These are phyloP conservation scores for Sphaerosporella brunnea DNA, from an alignment of 495 filamentous ascomycete species.

Conservation along the genomic window DNA sequence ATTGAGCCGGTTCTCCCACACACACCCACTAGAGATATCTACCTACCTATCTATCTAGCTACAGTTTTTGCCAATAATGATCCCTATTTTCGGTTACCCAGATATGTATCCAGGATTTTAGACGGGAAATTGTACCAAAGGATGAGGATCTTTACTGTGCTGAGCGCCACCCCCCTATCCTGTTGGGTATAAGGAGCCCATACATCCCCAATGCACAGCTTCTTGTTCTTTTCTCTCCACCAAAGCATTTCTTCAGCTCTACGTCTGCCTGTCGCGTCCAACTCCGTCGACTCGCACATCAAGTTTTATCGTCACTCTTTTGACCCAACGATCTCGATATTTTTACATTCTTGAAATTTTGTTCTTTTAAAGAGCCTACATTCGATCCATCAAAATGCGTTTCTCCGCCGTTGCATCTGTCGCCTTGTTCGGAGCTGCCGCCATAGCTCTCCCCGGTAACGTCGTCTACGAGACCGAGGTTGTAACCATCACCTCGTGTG, in stretches of 20 bases:
- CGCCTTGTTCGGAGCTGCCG: conserved; percentile 36
- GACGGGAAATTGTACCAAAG: no score
- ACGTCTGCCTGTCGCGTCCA: conserved; percentile 23
- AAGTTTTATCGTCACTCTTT: conserved; percentile 43
- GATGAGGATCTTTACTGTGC: conserved; percentile 13
- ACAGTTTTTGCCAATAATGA: no score
- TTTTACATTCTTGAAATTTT: conserved; percentile 13
- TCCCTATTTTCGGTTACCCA: no score
- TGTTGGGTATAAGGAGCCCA: conserved; percentile 30
- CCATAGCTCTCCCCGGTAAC: conserved; percentile 31
- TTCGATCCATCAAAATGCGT: conserved; percentile 34
- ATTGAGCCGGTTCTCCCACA: no score
- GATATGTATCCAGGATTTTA: no score
- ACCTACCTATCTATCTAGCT: no score
- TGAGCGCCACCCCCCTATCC: conserved; percentile 11
- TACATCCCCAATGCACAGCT: conserved; percentile 24
- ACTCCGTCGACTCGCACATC: conserved; percentile 22
- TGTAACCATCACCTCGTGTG: conserved; percentile 38
- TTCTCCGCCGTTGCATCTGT: conserved; percentile 29
- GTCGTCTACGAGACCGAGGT: conserved; percentile 38
- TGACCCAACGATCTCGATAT: conserved; percentile 18
- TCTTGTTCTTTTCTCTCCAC: conserved; percentile 32
- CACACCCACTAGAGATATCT: no score
- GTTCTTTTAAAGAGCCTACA: conserved; percentile 28
- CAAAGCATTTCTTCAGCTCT: conserved; percentile 33